Percentiles rank a stretch among this genome's conserved stretches.
phyloP scores from a whole-genome alignment of 495 filamentous ascomycete species.

The Emericellopsis terricola region DNA sequence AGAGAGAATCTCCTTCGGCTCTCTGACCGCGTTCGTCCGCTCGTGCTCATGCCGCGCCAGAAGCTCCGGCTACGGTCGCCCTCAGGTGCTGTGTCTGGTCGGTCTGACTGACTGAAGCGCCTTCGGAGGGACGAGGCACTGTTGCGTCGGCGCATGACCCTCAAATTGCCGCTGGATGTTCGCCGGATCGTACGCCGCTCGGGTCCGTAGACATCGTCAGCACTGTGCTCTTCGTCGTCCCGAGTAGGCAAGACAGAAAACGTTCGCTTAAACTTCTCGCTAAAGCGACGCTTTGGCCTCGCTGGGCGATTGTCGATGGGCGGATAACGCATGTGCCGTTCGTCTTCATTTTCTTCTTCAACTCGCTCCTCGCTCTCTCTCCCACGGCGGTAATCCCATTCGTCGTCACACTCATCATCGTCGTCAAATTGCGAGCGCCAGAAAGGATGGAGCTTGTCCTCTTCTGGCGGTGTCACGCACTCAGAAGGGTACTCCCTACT shows the following conservation, averaged over 20 bases:
- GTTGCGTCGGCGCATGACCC: slow-evolving; percentile 27
- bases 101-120: slow-evolving; percentile 5
- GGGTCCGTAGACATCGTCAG: slow-evolving; percentile 15
- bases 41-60: slow-evolving; percentile 5
- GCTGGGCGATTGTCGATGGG: slow-evolving; percentile 22
- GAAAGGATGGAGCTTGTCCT: slow-evolving; percentile 53
- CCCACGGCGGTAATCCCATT: too few relatives aligned
- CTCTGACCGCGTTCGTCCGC: slow-evolving; percentile 4
- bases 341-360: slow-evolving; percentile 10
- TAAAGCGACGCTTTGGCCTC: slow-evolving; percentile 30
- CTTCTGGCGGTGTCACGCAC: slow-evolving; percentile 24
- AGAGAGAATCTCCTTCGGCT: slow-evolving; percentile 11
- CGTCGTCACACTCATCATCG: slow-evolving; percentile 28
- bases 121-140: slow-evolving; percentile 19
- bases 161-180: slow-evolving; percentile 27
- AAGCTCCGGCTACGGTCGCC: slow-evolving; percentile 7
- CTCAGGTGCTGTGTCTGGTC: slow-evolving; percentile 16
- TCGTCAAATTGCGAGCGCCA: slow-evolving; percentile 61
- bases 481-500: slow-evolving; percentile 15
- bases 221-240: slow-evolving; percentile 17
- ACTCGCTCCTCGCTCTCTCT: slow-evolving; percentile 11
- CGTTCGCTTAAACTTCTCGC: slow-evolving; percentile 26
- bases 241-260: slow-evolving; percentile 31
- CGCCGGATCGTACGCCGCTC: slow-evolving; percentile 31
- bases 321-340: slow-evolving; percentile 11